These are phyloP conservation scores for Chytriomyces hyalinus DNA, from an alignment of 192 early-diverging fungal species.

Conservation along the genomic window DNA sequence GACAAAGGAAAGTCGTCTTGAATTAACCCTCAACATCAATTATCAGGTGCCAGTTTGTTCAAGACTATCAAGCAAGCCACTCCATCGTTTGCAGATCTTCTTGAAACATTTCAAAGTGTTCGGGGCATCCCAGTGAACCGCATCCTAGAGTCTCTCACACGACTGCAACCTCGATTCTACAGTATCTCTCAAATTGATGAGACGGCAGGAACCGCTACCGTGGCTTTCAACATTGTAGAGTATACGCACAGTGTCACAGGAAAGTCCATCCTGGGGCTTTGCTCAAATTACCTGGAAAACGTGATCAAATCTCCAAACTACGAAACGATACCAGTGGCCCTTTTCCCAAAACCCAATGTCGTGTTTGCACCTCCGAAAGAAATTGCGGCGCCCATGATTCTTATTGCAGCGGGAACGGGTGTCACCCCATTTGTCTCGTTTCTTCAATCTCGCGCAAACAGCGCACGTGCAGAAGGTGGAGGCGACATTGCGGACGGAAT, in stretches of 20 bases:
- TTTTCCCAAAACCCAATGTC: conserved; percentile 45
- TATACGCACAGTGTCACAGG: conserved; percentile 40
- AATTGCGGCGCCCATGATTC: conserved; percentile 67
- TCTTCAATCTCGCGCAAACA: conserved; percentile 54
- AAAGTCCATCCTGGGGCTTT: conserved; percentile 59
- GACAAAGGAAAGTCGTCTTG: background rate
- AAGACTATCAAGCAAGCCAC: conserved; percentile 27
- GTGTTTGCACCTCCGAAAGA: conserved; percentile 72
- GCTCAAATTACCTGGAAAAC: conserved; percentile 81
- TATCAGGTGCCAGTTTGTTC: conserved; percentile 50
- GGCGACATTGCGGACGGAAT: conserved; percentile 44
- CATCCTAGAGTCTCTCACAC: conserved; percentile 78
- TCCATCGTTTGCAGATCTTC: conserved; percentile 81
- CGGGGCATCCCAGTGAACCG: conserved; percentile 70
- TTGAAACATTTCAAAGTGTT: conserved; percentile 75
- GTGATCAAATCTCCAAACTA: conserved; percentile 51
- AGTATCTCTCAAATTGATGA: conserved; percentile 76
- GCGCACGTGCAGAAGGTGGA: conserved; percentile 56
- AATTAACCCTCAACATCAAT: background rate
- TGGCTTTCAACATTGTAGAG: conserved; percentile 90
- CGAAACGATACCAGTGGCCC: conserved; percentile 23
- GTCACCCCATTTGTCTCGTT: conserved; percentile 94
- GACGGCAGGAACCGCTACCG: conserved; percentile 51
- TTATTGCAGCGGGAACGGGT: conserved; percentile 94
- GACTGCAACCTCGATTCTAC: conserved; percentile 86